phyloP scores from a whole-genome alignment of 805 yeast genomes.

The Zygotorulaspora danielsina region DNA sequence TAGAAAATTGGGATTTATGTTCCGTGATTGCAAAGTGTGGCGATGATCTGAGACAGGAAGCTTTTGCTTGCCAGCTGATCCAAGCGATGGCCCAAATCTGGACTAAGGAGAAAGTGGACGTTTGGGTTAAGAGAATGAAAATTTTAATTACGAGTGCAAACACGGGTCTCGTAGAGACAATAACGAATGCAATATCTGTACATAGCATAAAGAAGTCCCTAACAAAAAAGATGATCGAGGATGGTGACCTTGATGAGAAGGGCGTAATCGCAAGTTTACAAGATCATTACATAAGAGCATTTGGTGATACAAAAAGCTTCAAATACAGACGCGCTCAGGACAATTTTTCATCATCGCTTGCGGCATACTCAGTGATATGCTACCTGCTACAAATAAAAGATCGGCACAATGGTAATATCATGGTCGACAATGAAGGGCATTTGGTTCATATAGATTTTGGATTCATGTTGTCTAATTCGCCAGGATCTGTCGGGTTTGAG shows the following conservation, averaged over 20 bases:
- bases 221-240: constrained; percentile 64
- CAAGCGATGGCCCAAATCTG: constrained; percentile 83
- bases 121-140: constrained; percentile 93
- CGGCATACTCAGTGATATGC: constrained; percentile 88
- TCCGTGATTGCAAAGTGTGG: constrained; percentile 97
- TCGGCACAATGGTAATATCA: constrained; percentile 94
- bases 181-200: constrained; percentile 87
- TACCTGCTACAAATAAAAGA: constrained; percentile 90
- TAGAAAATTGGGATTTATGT: constrained; percentile 89
- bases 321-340: constrained; percentile 73
- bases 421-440: constrained; percentile 95
- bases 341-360: constrained; percentile 79
- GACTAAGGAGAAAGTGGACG: constrained; percentile 62
- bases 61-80: constrained; percentile 93
- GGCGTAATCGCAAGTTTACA: constrained; percentile 64
- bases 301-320: constrained; percentile 56
- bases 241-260: constrained; percentile 59
- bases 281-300: constrained; percentile 75
- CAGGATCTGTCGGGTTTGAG: constrained; percentile 96
- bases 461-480: constrained; percentile 84
- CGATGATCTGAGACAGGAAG: constrained; percentile 92
- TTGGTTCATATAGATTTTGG: constrained; percentile 95
- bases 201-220: constrained; percentile 93
- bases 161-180: constrained; percentile 92
- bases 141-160: constrained; percentile 86